Conservation (phyloP, 768 basidiomycete species). For the Panellus pusillus region DNA sequence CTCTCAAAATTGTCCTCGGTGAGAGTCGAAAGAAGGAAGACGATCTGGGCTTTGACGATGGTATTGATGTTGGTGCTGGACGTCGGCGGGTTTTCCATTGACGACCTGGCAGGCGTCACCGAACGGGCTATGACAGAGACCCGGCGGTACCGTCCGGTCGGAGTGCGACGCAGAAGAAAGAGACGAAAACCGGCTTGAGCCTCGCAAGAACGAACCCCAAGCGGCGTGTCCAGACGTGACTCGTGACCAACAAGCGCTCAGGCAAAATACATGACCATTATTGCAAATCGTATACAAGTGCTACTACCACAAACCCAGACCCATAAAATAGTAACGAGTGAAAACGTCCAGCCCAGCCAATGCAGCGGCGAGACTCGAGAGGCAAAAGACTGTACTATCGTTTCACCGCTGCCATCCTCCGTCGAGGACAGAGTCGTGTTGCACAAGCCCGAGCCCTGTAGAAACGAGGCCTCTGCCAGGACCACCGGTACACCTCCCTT, state of each 20-base stretch:
- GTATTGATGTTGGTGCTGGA: slow-evolving; percentile 77
- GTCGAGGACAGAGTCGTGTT: slow-evolving; percentile 17
- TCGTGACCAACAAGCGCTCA: background rate
- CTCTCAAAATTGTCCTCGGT: slow-evolving; percentile 97
- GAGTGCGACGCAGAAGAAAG: background rate
- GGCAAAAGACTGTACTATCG: slow-evolving; percentile 7
- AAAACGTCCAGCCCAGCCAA: background rate
- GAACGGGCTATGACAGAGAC: slow-evolving; percentile 66
- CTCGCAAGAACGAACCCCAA: background rate
- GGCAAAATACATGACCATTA: too few species aligned
- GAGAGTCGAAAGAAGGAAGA: slow-evolving; percentile 93
- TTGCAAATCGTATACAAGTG: background rate
- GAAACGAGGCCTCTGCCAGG: slow-evolving; percentile 43
- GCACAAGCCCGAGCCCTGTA: slow-evolving; percentile 42
- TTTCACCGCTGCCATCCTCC: background rate
- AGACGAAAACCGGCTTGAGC: background rate
- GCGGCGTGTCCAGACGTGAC: background rate
- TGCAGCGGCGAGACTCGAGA: background rate
- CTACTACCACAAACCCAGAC: slow-evolving; percentile 5
- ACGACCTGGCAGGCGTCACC: slow-evolving; percentile 78
- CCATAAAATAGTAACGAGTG: background rate
- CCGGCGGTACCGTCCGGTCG: slow-evolving; percentile 22
- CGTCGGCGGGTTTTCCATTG: slow-evolving; percentile 84
- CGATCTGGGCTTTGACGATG: slow-evolving; percentile 96
- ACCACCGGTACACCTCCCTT: slow-evolving; percentile 62